phyloP scores from a whole-genome alignment of 2,329 filamentous ascomycete genomes.

The Ascochyta clinopodiicola region DNA sequence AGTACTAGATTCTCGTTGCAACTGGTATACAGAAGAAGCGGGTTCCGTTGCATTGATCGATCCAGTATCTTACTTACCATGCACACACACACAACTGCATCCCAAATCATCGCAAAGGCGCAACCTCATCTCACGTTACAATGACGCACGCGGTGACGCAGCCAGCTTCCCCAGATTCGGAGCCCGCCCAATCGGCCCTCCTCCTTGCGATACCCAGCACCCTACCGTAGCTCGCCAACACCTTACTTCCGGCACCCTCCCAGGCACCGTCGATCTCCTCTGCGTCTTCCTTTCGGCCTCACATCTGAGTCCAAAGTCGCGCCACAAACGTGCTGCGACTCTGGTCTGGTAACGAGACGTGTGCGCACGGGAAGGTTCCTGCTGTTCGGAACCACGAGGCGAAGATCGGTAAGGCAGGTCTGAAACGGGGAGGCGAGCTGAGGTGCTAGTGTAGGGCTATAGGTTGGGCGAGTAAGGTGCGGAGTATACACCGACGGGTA shows the following conservation, averaged over 20 bases:
- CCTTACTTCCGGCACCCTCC: not conserved
- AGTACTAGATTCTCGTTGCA: no score
- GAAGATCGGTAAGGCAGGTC: not conserved
- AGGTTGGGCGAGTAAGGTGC: conserved; percentile 2
- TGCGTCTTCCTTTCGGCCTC: conserved; percentile 2
- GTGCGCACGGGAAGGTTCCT: conserved; percentile 3
- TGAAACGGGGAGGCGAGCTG: conserved; percentile 3
- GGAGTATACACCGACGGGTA: not conserved
- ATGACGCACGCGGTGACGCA: not conserved
- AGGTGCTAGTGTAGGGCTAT: not conserved
- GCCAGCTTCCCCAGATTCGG: conserved; percentile 4
- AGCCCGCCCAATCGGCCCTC: not conserved
- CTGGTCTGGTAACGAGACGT: conserved; percentile 1
- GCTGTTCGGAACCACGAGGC: not conserved
- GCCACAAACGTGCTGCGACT: conserved; percentile 1
- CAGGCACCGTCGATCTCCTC: not conserved
- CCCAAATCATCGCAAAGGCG: no score
- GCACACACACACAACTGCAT: no score
- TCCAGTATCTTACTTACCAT: no score
- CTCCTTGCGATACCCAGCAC: not conserved
- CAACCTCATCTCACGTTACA: no score
- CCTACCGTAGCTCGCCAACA: not conserved
- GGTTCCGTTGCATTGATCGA: no score
- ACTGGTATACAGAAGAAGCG: no score
- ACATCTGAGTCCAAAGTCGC: not conserved